Evolutionary conservation across 176 grass and related monocot genomes (phyloP).

Genomic region (Rhipidocladum racemiflorum): DNA sequence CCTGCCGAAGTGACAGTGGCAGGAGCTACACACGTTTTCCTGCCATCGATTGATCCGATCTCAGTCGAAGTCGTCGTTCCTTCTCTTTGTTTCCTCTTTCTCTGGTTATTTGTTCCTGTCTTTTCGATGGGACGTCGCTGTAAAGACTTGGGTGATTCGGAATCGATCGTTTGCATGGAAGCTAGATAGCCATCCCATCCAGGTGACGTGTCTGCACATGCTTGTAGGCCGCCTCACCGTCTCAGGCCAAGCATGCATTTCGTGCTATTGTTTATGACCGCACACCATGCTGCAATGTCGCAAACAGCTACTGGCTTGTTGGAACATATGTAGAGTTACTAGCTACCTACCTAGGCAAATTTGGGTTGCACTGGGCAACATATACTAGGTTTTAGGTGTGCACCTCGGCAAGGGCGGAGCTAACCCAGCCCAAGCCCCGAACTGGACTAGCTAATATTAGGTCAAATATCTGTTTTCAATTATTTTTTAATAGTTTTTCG

Average conservation of each 20-base stretch:
- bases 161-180: neutral
- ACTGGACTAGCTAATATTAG: no score
- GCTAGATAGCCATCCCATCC: conserved; percentile 30
- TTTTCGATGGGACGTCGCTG: conserved; percentile 19
- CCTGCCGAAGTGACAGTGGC: neutral
- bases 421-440: no score
- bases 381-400: neutral
- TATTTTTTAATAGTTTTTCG: no score
- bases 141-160: neutral
- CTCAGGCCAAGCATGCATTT: neutral
- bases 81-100: neutral
- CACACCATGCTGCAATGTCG: neutral
- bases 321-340: neutral
- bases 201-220: conserved; percentile 44
- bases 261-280: conserved; percentile 5
- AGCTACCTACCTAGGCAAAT: neutral
- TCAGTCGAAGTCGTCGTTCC: neutral
- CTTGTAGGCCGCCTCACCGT: neutral
- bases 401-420: neutral
- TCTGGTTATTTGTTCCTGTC: neutral
- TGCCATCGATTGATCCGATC: neutral
- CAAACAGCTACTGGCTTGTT: neutral
- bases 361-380: neutral
- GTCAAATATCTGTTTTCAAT: no score
- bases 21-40: neutral